Base-by-base conservation (phyloP, 2,329 filamentous ascomycete genomes). In the Botrytis galanthina region DNA sequence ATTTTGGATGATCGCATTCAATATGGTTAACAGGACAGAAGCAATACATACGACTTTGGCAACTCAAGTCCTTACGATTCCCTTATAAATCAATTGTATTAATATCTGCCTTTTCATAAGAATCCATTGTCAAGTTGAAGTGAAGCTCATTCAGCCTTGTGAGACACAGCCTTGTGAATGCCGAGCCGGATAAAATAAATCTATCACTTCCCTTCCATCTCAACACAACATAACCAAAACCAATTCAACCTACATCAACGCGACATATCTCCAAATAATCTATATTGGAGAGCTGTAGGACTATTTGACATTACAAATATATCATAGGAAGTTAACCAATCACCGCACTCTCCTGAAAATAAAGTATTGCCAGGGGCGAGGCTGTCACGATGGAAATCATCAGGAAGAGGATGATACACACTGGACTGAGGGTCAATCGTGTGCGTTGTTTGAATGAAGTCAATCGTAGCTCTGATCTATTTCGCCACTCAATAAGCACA, bases 1-100 rank as follows among this genome's bases (percentile, higher is more conserved):
- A 93, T 76, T 97, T 93, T 86, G 93, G 93, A 44, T 81, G 73
- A 79, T 10, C 37, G 35, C 39, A 39, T 42, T 20, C 20, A 42
- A 32, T 32, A 69, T 29, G n/a, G 35, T 12, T 22, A 57, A 6
- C 9, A 69, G n/a, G 35, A 44, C 39, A 54, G 8, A 29, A 54
- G 4, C 6, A 39, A 39, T 39, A 42, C 18, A 29, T 57, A 29
- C 22, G 12, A 9, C 5, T 39, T 54, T 54, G 32, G 46, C 18
- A 39, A 29, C 39, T 10, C 26, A 54, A 29, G 14, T 22, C 37
- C 42, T 20, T 4, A 37, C 26, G 3, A 29, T 29, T 32, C 18
- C 29, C 32, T 22, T 29, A 9, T 3, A 26, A 4, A 42, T n/a
- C 32, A 32, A 42, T 37, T 66, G 29, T 57, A 9, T 57, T 29